Evolutionary conservation across 805 yeast species (phyloP).

Genomic region (Komagataella phaffii): DNA sequence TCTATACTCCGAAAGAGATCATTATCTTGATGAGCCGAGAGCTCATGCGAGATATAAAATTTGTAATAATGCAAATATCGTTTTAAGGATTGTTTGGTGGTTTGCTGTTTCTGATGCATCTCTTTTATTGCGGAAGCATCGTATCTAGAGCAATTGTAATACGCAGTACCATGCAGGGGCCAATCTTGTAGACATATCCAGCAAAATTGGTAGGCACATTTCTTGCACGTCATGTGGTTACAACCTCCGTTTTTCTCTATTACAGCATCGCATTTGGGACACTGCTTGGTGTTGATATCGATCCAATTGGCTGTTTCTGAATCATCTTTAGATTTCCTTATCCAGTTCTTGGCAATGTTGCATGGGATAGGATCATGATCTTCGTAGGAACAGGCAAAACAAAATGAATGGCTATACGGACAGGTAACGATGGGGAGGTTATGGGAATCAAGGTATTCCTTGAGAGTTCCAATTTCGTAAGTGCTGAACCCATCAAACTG

Average conservation of each 20-base stretch:
- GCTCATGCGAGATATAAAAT: conserved; percentile 63
- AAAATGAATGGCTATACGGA: conserved; percentile 52
- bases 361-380: conserved; percentile 86
- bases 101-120: conserved; percentile 24
- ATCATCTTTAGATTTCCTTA: conserved; percentile 69
- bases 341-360: conserved; percentile 54
- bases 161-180: conserved; percentile 50
- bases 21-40: conserved; percentile 61
- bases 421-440: conserved; percentile 63
- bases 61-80: conserved; percentile 67
- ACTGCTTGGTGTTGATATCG: conserved; percentile 66
- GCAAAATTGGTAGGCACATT: conserved; percentile 72
- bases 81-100: conserved; percentile 34
- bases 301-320: conserved; percentile 86
- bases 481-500: conserved; percentile 18
- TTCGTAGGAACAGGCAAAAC: conserved; percentile 62
- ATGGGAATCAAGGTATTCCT: conserved; percentile 11
- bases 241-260: conserved; percentile 96
- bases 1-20: conserved; percentile 51
- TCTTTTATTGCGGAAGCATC: conserved; percentile 27
- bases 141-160: conserved; percentile 56
- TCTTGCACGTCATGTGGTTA: conserved; percentile 85
- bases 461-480: conserved; percentile 11
- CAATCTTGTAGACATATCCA: conserved; percentile 85
- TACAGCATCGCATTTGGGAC: conserved; percentile 68